Evolutionary conservation across 805 yeast species (phyloP).

Genomic region (Candida xyloterini): DNA sequence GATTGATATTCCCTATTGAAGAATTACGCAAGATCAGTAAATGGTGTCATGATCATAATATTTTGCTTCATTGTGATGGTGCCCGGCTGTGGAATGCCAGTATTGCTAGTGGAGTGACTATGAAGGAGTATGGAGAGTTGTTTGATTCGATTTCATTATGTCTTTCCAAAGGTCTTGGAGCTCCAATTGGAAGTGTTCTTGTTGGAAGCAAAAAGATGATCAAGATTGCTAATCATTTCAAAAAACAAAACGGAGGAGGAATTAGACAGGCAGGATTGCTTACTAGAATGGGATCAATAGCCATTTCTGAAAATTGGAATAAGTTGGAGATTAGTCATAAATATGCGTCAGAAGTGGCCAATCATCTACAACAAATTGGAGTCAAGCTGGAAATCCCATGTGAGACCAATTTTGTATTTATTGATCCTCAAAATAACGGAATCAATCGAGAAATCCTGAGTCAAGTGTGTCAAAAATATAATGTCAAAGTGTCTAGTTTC

Average conservation of each 20-base stretch:
- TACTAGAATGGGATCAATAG: slow-evolving; percentile 75
- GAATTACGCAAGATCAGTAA: slow-evolving; percentile 68
- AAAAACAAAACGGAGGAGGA: slow-evolving; percentile 93
- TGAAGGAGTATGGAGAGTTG: slow-evolving; percentile 66
- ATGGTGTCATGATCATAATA: slow-evolving; percentile 60
- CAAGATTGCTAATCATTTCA: slow-evolving; percentile 74
- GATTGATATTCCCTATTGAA: slow-evolving; percentile 73
- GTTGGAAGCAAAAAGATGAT: slow-evolving; percentile 65
- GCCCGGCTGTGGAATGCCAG: slow-evolving; percentile 96
- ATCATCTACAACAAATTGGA: slow-evolving; percentile 50
- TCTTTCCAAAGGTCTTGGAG: slow-evolving; percentile 85
- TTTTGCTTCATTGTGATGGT: slow-evolving; percentile 83
- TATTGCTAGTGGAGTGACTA: slow-evolving; percentile 64
- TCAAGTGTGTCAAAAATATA: slow-evolving; percentile 47
- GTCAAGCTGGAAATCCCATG: slow-evolving; percentile 69
- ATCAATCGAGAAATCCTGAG: slow-evolving; percentile 48
- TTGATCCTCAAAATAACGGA: slow-evolving; percentile 52
- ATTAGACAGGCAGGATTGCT: slow-evolving; percentile 84
- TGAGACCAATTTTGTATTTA: slow-evolving; percentile 79
- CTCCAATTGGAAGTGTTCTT: slow-evolving; percentile 87
- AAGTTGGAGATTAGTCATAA: slow-evolving; percentile 49
- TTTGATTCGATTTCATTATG: slow-evolving; percentile 92
- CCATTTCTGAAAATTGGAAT: slow-evolving; percentile 70
- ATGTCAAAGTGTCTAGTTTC: slow-evolving; percentile 64
- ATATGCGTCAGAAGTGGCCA: slow-evolving; percentile 49